Percentiles rank a stretch among this genome's conserved stretches.
phyloP scores from a whole-genome alignment of 768 basidiomycete species.

The Leccinellum albellum region DNA sequence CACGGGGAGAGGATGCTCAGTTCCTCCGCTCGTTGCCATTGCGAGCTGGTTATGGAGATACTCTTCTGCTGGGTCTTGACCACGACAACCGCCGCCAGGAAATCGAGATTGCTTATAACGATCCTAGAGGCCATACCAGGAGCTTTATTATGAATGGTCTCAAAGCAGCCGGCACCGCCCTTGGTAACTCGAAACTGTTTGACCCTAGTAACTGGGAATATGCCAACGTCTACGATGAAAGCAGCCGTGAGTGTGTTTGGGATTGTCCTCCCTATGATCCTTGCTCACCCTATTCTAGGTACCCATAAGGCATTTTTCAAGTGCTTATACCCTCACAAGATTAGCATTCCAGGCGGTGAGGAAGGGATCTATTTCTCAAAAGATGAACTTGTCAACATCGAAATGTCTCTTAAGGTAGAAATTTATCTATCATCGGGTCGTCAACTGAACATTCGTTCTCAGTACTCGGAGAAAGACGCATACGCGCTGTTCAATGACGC shows the following conservation, averaged over 20 bases:
- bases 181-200: slow-evolving; percentile 67
- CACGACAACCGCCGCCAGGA: slow-evolving; percentile 66
- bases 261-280: not conserved
- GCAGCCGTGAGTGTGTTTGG: slow-evolving; percentile 37
- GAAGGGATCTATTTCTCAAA: slow-evolving; percentile 52
- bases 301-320: slow-evolving; percentile 83
- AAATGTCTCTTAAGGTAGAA: slow-evolving; percentile 81
- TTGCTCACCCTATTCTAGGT: slow-evolving; percentile 40
- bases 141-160: slow-evolving; percentile 88
- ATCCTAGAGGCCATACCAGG: slow-evolving; percentile 65
- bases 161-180: slow-evolving; percentile 56
- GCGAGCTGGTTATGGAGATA: slow-evolving; percentile 70
- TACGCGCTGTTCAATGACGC: slow-evolving; percentile 66
- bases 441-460: not conserved
- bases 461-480: slow-evolving; percentile 81
- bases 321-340: slow-evolving; percentile 55
- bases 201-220: slow-evolving; percentile 74
- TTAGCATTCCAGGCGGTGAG: slow-evolving; percentile 47
- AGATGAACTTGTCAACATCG: slow-evolving; percentile 80
- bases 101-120: slow-evolving; percentile 87
- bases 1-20: slow-evolving; percentile 56
- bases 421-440: not conserved
- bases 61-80: slow-evolving; percentile 87
- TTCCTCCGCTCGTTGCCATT: slow-evolving; percentile 83
- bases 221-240: slow-evolving; percentile 53